Conservation (phyloP, 345 rosid species). For the Noccaea bulbosa region DNA sequence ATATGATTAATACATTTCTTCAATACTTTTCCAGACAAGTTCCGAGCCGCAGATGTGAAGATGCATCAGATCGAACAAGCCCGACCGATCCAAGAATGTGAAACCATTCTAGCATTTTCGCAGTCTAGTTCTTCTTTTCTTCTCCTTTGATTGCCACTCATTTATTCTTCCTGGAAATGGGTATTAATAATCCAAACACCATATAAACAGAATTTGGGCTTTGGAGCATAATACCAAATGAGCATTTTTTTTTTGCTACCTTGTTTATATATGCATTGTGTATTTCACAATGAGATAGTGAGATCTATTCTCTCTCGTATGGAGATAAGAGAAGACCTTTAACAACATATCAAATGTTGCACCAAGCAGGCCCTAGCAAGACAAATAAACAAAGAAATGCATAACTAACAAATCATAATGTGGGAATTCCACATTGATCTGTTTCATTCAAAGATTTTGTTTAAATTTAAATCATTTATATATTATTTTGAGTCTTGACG, state of each 20-base stretch:
- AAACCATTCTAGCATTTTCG: conserved; percentile 4
- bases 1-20: background rate
- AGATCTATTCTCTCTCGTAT: no score
- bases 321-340: no score
- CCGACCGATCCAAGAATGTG: background rate
- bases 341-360: no score
- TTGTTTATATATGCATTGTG: background rate
- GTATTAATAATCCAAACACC: conserved; percentile 20
- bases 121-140: conserved; percentile 1
- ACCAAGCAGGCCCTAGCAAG: no score
- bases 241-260: background rate
- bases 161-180: background rate
- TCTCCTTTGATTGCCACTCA: no score
- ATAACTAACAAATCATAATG: no score
- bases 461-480: no score
- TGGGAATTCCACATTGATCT: no score
- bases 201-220: background rate
- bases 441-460: no score
- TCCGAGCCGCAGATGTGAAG: conserved; percentile 34
- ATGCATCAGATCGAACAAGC: conserved; percentile 22
- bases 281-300: no score
- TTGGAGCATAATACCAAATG: background rate
- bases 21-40: conserved; percentile 28
- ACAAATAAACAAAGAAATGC: no score
- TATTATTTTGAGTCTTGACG: no score